These are phyloP conservation scores for Malassezia restricta DNA, from an alignment of 1,284 basidiomycete genomes.

Conservation along the genomic window DNA sequence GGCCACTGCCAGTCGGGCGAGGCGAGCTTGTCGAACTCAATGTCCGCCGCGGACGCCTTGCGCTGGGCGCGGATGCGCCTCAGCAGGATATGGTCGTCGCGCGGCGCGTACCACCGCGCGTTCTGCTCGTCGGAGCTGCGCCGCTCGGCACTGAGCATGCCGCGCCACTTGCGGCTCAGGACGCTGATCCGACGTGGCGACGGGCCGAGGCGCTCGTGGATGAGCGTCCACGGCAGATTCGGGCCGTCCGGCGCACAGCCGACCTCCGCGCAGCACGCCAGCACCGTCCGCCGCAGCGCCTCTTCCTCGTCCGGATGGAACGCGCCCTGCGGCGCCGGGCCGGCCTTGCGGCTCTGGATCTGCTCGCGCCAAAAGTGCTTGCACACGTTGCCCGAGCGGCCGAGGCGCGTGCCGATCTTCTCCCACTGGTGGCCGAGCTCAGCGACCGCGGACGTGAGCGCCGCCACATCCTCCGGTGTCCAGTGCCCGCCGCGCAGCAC, in stretches of 20 bases:
- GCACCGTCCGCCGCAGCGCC: constrained; percentile 9
- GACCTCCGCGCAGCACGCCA: constrained; percentile 13
- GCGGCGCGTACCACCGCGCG: constrained; percentile 17
- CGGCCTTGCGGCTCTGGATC: constrained; percentile 7
- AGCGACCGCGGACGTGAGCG: constrained; percentile 10
- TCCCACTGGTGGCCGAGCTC: constrained; percentile 18
- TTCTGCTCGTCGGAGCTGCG: constrained; percentile 13
- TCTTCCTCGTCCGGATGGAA: constrained; percentile 14
- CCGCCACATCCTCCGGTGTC: constrained; percentile 9
- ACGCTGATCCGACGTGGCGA: constrained; percentile 16
- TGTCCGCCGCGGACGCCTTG: constrained; percentile 8
- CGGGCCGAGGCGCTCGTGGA: constrained; percentile 15
- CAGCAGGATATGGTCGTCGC: constrained; percentile 14
- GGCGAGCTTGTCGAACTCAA: constrained; percentile 15
- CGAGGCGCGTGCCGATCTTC: constrained; percentile 15
- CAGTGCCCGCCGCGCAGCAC: constrained; percentile 15
- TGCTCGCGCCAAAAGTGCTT: constrained; percentile 18
- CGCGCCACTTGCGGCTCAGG: constrained; percentile 17
- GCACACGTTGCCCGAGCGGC: constrained; percentile 17
- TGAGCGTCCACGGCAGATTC: constrained; percentile 17
- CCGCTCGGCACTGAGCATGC: constrained; percentile 17
- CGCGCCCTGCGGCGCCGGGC: constrained; percentile 9
- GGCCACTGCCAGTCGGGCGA: constrained; percentile 17
- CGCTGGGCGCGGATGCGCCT: constrained; percentile 13
- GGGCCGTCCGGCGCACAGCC: constrained; percentile 12